Percentiles rank a stretch among this genome's conserved stretches.
phyloP scores from a whole-genome alignment of 768 basidiomycete genomes.

The Lentinula boryana region DNA sequence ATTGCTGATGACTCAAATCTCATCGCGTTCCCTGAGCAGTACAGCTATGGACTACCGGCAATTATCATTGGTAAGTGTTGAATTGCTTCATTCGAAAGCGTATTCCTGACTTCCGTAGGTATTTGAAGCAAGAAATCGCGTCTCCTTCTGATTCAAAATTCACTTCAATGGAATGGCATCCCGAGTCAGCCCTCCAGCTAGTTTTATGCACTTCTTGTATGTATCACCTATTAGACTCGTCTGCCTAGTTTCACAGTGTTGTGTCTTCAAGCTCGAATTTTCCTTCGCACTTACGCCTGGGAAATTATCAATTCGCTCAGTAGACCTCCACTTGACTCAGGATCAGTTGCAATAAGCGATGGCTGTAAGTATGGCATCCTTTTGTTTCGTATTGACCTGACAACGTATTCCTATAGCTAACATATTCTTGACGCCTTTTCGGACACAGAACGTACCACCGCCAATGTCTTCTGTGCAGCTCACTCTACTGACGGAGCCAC shows the following conservation, averaged over 20 bases:
- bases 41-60: constrained; percentile 91
- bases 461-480: constrained; percentile 77
- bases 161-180: constrained; percentile 80
- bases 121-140: constrained; percentile 85
- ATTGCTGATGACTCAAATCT: neutral
- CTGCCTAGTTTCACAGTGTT: neutral
- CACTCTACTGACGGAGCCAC: constrained; percentile 12
- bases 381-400: constrained; percentile 1
- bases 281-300: constrained; percentile 68
- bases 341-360: constrained; percentile 84
- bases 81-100: neutral
- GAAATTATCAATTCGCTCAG: constrained; percentile 62
- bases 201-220: constrained; percentile 63
- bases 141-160: constrained; percentile 48
- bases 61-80: constrained; percentile 78
- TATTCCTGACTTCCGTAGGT: constrained; percentile 39
- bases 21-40: constrained; percentile 37
- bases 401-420: constrained; percentile 37
- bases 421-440: constrained; percentile 86
- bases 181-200: constrained; percentile 65
- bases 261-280: constrained; percentile 35
- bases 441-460: constrained; percentile 94
- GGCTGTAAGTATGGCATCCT: constrained; percentile 53
- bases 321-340: constrained; percentile 66
- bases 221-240: constrained; percentile 15